phyloP scores from a whole-genome alignment of 345 rosid species.

The Rhizophora mangle region DNA sequence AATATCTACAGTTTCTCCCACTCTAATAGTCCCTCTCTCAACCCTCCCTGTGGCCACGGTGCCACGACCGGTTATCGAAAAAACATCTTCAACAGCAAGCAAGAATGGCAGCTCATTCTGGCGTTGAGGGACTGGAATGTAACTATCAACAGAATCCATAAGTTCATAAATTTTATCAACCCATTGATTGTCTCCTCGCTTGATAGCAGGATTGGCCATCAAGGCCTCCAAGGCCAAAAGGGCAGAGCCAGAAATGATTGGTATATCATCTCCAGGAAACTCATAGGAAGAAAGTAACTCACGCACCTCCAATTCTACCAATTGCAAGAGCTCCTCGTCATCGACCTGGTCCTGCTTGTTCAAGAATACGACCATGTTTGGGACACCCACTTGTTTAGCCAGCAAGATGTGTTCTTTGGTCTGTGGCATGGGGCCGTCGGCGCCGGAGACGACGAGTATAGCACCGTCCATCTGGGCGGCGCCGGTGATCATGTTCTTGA shows the following conservation, averaged over 20 bases:
- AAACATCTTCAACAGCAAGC: constrained; percentile 87
- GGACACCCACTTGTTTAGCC: constrained; percentile 91
- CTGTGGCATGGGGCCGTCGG: constrained; percentile 95
- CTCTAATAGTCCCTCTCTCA: constrained; percentile 75
- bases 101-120: constrained; percentile 81
- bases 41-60: constrained; percentile 90
- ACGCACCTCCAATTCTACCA: constrained; percentile 93
- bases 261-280: constrained; percentile 83
- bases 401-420: constrained; percentile 83
- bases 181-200: constrained; percentile 82
- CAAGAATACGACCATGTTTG: constrained; percentile 82
- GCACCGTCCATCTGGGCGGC: constrained; percentile 98
- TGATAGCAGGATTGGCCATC: constrained; percentile 60
- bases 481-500: constrained; percentile 89
- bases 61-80: constrained; percentile 89
- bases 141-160: constrained; percentile 83
- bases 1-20: constrained; percentile 74
- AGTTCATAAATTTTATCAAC: constrained; percentile 83
- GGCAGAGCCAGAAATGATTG: constrained; percentile 82
- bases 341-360: constrained; percentile 93
- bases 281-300: constrained; percentile 78
- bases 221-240: constrained; percentile 77
- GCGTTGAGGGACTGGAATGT: constrained; percentile 78
- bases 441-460: constrained; percentile 75
- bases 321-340: constrained; percentile 78